Conservation (phyloP, 2,329 filamentous ascomycete species). For the Leptosphaerulina australis region DNA sequence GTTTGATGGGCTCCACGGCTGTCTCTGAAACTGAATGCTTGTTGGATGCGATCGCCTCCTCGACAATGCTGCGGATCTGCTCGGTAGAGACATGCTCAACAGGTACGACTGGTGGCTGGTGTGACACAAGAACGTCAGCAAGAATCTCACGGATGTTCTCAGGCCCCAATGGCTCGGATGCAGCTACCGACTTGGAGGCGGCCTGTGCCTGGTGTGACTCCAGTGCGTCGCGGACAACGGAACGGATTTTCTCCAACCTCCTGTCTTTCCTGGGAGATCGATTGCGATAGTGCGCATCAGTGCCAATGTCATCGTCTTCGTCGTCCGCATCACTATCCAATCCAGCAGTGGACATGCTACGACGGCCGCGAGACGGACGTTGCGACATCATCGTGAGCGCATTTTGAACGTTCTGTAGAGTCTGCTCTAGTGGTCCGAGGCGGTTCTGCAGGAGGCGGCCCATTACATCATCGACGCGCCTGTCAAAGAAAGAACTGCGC, state of each 20-base stretch:
- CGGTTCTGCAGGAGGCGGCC: constrained; percentile 76
- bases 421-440: constrained; percentile 79
- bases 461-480: constrained; percentile 85
- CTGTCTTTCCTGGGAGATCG: constrained; percentile 79
- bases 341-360: constrained; percentile 70
- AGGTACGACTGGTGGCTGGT: constrained; percentile 41
- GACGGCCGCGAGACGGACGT: constrained; percentile 59
- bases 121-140: constrained; percentile 66
- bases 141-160: constrained; percentile 72
- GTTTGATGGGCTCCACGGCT: constrained; percentile 29
- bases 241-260: constrained; percentile 77
- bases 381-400: constrained; percentile 66
- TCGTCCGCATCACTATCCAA: constrained; percentile 92
- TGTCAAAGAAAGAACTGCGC: constrained; percentile 87
- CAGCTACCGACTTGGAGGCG: constrained; percentile 34
- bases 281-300: constrained; percentile 63
- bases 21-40: constrained; percentile 35
- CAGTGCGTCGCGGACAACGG: constrained; percentile 67
- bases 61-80: constrained; percentile 66
- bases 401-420: constrained; percentile 76
- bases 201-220: constrained; percentile 51
- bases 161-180: constrained; percentile 50
- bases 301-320: constrained; percentile 76
- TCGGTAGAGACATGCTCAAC: constrained; percentile 61
- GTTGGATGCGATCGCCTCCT: constrained; percentile 67